Conservation (phyloP, 257 asterid species). For the Solanum ossicruentum region DNA sequence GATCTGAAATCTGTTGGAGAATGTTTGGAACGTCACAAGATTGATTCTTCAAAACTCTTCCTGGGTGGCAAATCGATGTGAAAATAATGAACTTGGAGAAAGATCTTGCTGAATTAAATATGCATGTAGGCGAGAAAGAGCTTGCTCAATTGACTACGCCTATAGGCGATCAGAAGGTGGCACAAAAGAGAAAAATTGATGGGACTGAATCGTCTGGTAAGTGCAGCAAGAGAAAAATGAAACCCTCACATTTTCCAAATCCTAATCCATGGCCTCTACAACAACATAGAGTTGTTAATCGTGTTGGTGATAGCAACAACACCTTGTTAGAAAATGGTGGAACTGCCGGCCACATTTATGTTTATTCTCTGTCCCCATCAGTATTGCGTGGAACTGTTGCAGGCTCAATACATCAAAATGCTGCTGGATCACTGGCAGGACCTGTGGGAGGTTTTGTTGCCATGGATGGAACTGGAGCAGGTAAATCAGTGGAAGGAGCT, state of each 20-base stretch:
- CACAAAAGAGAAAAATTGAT: constrained; percentile 40
- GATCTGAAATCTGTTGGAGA: constrained; percentile 33
- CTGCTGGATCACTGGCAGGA: neutral
- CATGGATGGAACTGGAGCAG: neutral
- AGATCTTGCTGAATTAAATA: constrained; percentile 7
- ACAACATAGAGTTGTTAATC: constrained; percentile 14
- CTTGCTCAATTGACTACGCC: constrained; percentile 9
- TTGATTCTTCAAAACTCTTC: constrained; percentile 46
- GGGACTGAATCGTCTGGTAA: constrained; percentile 15
- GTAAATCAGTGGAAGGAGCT: neutral
- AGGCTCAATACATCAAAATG: neutral
- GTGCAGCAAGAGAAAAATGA: constrained; percentile 33
- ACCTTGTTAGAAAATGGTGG: neutral
- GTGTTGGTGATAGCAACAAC: neutral
- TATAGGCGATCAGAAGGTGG: constrained; percentile 13
- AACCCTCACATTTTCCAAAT: constrained; percentile 25
- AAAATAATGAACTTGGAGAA: constrained; percentile 40
- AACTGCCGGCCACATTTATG: neutral
- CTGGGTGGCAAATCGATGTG: constrained; percentile 68
- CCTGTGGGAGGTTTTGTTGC: neutral
- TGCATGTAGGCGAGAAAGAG: neutral
- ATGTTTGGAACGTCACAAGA: constrained; percentile 51
- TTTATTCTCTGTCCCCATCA: neutral
- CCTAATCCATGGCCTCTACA: constrained; percentile 15
- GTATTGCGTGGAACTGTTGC: neutral